Base-by-base conservation (phyloP, 2,329 filamentous ascomycete genomes). In the Drechslera avenae region DNA sequence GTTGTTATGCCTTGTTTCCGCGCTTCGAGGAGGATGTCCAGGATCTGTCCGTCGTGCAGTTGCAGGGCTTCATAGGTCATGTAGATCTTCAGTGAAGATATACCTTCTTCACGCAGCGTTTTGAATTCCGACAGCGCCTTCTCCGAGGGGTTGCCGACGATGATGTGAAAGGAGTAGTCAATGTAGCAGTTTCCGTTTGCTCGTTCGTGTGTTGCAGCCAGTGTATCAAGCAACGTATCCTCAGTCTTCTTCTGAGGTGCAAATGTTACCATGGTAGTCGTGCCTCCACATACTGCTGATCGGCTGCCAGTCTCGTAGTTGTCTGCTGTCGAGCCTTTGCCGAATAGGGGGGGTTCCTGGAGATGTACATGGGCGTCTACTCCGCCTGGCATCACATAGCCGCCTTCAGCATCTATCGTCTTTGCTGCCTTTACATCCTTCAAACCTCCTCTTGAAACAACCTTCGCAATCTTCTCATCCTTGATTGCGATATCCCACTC, bases 191-290 rank as follows among this genome's bases (percentile, higher is more conserved):
- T 76, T 23, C 72, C 69, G 14, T 66, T 63, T 19, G 79, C 78
- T 47, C 73, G 71, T 18, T 63, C 67, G 32, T 79, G 76, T 0
- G 77, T 78, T 10, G 70, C 71, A n/a, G 71, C 62, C 2, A 81
- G 65, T 1, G 74, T 75, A 23, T 73, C 63, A 0, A 81, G 70
- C 2, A 80, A 68, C 3, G 75, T 78, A 7, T 75, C 71, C 48
- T 79, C 74, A 4, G 66, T 66, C 62, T 79, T 74, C 45, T 71
- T 67, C 52, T 81, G 79, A 4, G 76, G 76, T 2, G 78, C 78
- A 54, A 80, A 80, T 0, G 76, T 75, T 10, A 80, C 74, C 57
- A 80, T 73, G 3, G 76, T 79, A 2, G 79, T 81, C 18, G 78
- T 80, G 23, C 78, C 78, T 37, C 78, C 78, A 31, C 75, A 76